Evolutionary conservation across 2,329 filamentous ascomycete species (phyloP).

Genomic region (Beauveria medogensis): DNA sequence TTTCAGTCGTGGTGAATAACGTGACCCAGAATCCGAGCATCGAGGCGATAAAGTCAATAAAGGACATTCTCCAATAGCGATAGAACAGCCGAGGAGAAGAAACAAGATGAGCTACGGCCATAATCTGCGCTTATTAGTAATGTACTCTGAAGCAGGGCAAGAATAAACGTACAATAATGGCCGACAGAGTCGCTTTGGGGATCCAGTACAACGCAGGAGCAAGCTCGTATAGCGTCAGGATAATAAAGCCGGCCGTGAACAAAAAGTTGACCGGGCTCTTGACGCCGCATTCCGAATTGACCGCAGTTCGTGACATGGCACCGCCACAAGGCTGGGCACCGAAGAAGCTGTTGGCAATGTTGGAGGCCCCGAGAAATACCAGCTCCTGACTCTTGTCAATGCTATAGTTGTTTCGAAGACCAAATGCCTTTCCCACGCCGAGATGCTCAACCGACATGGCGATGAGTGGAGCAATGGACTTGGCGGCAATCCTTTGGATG

Average conservation of each 20-base stretch:
- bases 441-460: conserved; percentile 55
- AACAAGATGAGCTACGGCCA: conserved; percentile 55
- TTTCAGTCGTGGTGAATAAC: conserved; percentile 51
- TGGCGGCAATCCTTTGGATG: conserved; percentile 43
- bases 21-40: conserved; percentile 59
- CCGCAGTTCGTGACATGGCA: conserved; percentile 59
- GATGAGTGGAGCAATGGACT: conserved; percentile 53
- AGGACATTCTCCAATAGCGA: conserved; percentile 55
- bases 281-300: conserved; percentile 58
- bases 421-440: conserved; percentile 57
- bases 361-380: conserved; percentile 53
- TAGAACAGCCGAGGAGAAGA: conserved; percentile 52
- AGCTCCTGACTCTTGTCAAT: conserved; percentile 59
- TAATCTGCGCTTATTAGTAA: conserved; percentile 35
- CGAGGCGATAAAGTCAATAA: conserved; percentile 55
- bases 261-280: conserved; percentile 53
- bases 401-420: conserved; percentile 51
- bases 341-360: conserved; percentile 59
- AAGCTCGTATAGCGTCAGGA: conserved; percentile 54
- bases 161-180: conserved; percentile 44
- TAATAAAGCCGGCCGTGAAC: conserved; percentile 52
- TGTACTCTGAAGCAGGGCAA: neutral
- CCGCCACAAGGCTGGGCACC: conserved; percentile 56
- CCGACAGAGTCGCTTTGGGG: conserved; percentile 56
- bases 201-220: conserved; percentile 57